Evolutionary conservation across 208 protist genomes (phyloP).

Genomic region (Trypanosoma melophagium): DNA sequence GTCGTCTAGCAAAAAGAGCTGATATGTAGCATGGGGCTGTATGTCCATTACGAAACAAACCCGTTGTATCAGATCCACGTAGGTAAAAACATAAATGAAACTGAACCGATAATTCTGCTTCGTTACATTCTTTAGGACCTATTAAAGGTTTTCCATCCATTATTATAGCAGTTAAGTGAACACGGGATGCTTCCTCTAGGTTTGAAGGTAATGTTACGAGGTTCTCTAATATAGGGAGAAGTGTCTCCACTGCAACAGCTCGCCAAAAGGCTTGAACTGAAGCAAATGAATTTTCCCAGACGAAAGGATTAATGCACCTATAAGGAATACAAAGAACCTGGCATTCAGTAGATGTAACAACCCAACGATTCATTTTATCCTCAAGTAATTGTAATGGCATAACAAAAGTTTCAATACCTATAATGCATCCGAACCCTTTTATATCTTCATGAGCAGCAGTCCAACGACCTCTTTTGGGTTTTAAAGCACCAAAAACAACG

Average conservation of each 20-base stretch:
- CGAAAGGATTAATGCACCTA: slow-evolving; percentile 70
- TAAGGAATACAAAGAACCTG: slow-evolving; percentile 73
- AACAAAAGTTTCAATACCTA: slow-evolving; percentile 64
- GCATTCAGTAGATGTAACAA: slow-evolving; percentile 61
- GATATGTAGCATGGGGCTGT: slow-evolving; percentile 72
- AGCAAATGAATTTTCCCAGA: slow-evolving; percentile 70
- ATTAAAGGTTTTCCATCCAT: slow-evolving; percentile 70
- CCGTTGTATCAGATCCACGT: slow-evolving; percentile 55
- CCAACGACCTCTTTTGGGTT: slow-evolving; percentile 61
- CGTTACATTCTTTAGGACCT: slow-evolving; percentile 60
- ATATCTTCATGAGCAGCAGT: slow-evolving; percentile 55
- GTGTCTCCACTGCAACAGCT: slow-evolving; percentile 63
- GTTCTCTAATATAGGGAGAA: slow-evolving; percentile 52
- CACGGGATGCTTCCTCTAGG: slow-evolving; percentile 48
- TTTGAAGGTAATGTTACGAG: slow-evolving; percentile 56
- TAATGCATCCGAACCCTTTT: slow-evolving; percentile 62
- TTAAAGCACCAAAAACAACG: slow-evolving; percentile 70
- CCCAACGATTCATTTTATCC: slow-evolving; percentile 55
- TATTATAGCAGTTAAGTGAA: slow-evolving; percentile 53
- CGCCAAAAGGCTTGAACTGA: slow-evolving; percentile 78
- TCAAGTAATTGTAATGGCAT: slow-evolving; percentile 46
- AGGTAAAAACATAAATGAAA: slow-evolving; percentile 82
- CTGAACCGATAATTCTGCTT: slow-evolving; percentile 48
- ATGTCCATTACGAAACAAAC: slow-evolving; percentile 57
- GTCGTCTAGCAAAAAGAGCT: slow-evolving; percentile 57